Percentiles rank a stretch among this genome's conserved stretches.
phyloP scores from a whole-genome alignment of 2,329 filamentous ascomycete genomes.

The Apiospora aurea region DNA sequence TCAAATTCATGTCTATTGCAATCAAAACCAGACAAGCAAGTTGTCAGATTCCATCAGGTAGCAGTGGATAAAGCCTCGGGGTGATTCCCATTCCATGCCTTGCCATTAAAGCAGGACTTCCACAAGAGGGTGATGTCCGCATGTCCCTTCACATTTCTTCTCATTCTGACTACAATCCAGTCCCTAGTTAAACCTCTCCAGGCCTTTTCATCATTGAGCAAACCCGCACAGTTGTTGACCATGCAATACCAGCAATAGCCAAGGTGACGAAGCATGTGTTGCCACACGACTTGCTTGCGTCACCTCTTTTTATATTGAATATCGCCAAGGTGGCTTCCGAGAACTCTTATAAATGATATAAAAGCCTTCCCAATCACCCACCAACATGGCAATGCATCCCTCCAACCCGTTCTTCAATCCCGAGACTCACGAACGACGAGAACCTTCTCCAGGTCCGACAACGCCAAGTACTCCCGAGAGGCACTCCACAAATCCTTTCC shows the following conservation, averaged over 20 bases:
- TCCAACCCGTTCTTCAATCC: constrained; percentile 12
- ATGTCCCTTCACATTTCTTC: not conserved
- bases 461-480: not conserved
- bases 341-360: not conserved
- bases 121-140: not conserved
- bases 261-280: not conserved
- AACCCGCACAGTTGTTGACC: not conserved
- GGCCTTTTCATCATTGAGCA: not conserved
- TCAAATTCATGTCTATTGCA: not conserved
- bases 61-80: not conserved
- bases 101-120: not conserved
- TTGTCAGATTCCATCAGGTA: not conserved
- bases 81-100: not conserved
- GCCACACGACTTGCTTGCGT: not conserved
- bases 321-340: not conserved
- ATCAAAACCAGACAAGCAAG: not conserved
- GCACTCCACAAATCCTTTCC: not conserved
- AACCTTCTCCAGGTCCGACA: not conserved
- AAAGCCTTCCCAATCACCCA: not conserved
- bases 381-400: not conserved
- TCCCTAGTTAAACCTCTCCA: not conserved
- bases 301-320: not conserved
- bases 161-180: not conserved
- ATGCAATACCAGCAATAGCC: not conserved
- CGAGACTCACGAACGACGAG: not conserved